These are phyloP conservation scores for Chaetomidium leptoderma DNA, from an alignment of 495 filamentous ascomycete genomes.

Conservation along the genomic window DNA sequence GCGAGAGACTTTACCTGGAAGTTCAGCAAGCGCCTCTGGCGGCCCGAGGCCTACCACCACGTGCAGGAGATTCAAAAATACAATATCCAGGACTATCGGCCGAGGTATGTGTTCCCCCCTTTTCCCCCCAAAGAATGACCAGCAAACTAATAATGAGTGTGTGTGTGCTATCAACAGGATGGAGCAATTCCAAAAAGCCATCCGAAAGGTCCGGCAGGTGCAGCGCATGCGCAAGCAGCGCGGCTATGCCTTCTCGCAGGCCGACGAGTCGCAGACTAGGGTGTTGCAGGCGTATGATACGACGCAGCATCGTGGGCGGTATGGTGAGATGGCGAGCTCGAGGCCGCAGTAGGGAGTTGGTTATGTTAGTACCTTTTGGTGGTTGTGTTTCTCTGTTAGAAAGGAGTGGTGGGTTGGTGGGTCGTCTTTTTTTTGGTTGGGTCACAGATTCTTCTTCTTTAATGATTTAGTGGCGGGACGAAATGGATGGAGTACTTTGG, in stretches of 20 bases:
- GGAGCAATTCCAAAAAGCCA: slow-evolving; percentile 99
- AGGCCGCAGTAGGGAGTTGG: slow-evolving; percentile 27
- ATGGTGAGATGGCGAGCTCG: slow-evolving; percentile 91
- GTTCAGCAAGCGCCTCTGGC: slow-evolving; percentile 92
- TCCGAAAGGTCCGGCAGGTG: slow-evolving; percentile 96
- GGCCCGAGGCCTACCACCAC: slow-evolving; percentile 93
- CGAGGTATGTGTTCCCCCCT: slow-evolving; percentile 51
- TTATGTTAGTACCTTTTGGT: background rate
- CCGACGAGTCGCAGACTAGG: slow-evolving; percentile 89
- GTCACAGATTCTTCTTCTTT: background rate
- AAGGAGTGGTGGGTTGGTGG: background rate
- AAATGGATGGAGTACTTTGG: background rate
- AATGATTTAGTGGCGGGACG: background rate
- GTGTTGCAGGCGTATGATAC: slow-evolving; percentile 97
- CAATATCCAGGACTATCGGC: slow-evolving; percentile 98
- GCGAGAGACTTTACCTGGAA: slow-evolving; percentile 81
- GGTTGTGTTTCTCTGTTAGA: background rate
- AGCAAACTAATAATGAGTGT: slow-evolving; percentile 18
- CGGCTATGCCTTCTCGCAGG: slow-evolving; percentile 96
- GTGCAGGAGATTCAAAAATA: slow-evolving; percentile 99
- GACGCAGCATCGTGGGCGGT: slow-evolving; percentile 81
- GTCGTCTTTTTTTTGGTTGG: background rate
- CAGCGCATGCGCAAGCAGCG: slow-evolving; percentile 99
- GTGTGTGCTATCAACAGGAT: too few species aligned
- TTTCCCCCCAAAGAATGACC: background rate